Conservation (phyloP, 352 stramenopile species). For the Pythium phragmiticola region DNA sequence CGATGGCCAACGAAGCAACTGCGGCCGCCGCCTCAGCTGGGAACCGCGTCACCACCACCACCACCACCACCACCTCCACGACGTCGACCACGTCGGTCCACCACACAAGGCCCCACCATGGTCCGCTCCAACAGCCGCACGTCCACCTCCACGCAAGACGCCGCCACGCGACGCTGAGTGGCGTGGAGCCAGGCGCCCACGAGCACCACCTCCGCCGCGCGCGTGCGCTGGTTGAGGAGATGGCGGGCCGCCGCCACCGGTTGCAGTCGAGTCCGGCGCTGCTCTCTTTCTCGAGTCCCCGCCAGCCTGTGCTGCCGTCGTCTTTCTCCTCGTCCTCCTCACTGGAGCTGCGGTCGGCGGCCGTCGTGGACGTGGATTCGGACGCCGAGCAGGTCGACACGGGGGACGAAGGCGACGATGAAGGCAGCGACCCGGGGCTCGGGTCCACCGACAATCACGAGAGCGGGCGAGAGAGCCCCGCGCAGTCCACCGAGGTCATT, state of each 20-base stretch:
- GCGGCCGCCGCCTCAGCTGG: neutral
- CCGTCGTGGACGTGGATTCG: neutral
- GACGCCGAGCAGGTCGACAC: slow-evolving; percentile 7
- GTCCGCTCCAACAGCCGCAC: neutral
- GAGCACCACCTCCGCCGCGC: slow-evolving; percentile 18
- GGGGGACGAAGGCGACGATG: neutral
- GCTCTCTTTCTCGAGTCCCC: neutral
- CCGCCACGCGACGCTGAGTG: slow-evolving; percentile 3
- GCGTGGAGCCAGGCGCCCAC: neutral
- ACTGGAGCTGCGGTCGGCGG: neutral
- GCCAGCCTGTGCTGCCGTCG: neutral
- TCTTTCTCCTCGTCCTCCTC: neutral
- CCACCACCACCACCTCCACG: no score
- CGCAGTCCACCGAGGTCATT: slow-evolving; percentile 29
- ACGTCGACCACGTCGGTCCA: neutral
- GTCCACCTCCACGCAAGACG: neutral
- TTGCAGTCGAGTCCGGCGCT: slow-evolving; percentile 24
- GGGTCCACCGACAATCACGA: neutral
- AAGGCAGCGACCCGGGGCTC: neutral
- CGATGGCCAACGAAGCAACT: slow-evolving; percentile 13
- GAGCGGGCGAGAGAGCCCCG: slow-evolving; percentile 17
- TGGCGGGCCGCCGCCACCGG: slow-evolving; percentile 7
- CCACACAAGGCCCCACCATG: neutral
- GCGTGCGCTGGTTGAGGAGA: slow-evolving; percentile 13
- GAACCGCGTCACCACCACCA: neutral